Evolutionary conservation across 2,329 filamentous ascomycete genomes (phyloP), one percentile per base, ranked within the genome.

Genomic region (Exophiala alcalophila): DNA sequence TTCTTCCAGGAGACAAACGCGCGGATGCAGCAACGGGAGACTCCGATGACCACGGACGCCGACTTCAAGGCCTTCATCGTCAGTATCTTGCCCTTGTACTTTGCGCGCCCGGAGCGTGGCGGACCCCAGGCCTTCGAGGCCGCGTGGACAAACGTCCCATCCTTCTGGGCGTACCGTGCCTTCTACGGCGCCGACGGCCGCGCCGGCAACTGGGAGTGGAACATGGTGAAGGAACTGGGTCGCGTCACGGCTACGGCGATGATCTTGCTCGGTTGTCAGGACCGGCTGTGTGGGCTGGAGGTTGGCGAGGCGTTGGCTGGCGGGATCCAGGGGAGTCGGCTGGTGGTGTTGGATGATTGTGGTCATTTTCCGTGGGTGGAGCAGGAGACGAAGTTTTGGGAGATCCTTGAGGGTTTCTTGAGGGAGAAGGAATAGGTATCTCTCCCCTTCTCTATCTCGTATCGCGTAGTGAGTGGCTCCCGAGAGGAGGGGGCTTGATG

Each of bases 281-380:
- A 61, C 47, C 41, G 52, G 24, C 47, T 52, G n/a, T 55, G 54
- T 26, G 53, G 52, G 2, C 14, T 41, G 28, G 43, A 43, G n/a
- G 55, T 55, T 42, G 48, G 50, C 7, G 38, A 46, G 11, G 29
- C 44, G 16, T 57, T 55, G 10, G 47, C 28, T 25, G n/a, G 40
- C 6, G 53, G 49, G 7, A 47, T 60, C 24, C 8, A 24, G 14
- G 36, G 37, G 18, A 44, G 49, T 3, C 27, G 40, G 16, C 24
- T 54, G 28, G 32, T 50, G 6, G 27, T 53, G 12, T 49, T 53
- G 23, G 47, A 55, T 23, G 29, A 46, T 2, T 61, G 57, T 39
- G 59, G 59, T 2, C 57, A 61, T 49, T 58, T 60, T 25, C 54
- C 57, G 11, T 59, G 57, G 57, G 53, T 59, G 23, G 58, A 59